These are phyloP conservation scores for Dipteronia dyeriana DNA, from an alignment of 345 rosid genomes.

Conservation along the genomic window DNA sequence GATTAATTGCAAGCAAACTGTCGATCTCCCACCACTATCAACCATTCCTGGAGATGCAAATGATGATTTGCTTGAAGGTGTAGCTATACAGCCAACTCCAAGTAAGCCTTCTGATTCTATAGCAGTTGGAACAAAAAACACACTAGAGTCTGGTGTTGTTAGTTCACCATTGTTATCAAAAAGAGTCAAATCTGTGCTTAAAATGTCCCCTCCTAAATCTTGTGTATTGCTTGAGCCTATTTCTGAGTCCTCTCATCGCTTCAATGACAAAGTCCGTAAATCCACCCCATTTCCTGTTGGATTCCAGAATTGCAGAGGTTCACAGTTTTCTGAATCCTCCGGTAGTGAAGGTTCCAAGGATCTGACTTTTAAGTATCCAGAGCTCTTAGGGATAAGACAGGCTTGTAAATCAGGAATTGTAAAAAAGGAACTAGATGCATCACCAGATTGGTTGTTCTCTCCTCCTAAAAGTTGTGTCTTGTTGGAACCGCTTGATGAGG, in stretches of 20 bases:
- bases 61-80: conserved; percentile 38
- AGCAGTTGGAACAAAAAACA: conserved; percentile 18
- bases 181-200: conserved; percentile 47
- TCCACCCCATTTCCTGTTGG: conserved; percentile 61
- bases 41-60: conserved; percentile 37
- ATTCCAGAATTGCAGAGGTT: conserved; percentile 27
- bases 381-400: conserved; percentile 61
- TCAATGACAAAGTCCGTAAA: conserved; percentile 35
- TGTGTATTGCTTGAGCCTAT: conserved; percentile 66
- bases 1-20: conserved; percentile 29
- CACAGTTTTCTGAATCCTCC: conserved; percentile 59
- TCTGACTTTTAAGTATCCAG: conserved; percentile 64
- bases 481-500: conserved; percentile 62
- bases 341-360: conserved; percentile 44
- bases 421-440: conserved; percentile 51
- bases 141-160: conserved; percentile 30
- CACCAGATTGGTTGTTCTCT: conserved; percentile 82
- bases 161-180: conserved; percentile 44
- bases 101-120: conserved; percentile 36
- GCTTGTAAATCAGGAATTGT: conserved; percentile 40
- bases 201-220: conserved; percentile 83
- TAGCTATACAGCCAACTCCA: conserved; percentile 31
- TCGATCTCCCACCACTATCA: conserved; percentile 33
- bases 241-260: conserved; percentile 36
- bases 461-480: conserved; percentile 87